Conservation (phyloP, 176 grass and related monocot species). For the sorghum (Sorghum bicolor) region Sorghum_bicolor_NCBIv3 NC_012872.2:62737501-62738000, state of each 20-base stretch:
- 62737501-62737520: not conserved
- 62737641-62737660: constrained; percentile 95
- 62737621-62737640: constrained; percentile 89
- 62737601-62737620: constrained; percentile 79
- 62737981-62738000: constrained; percentile 99
- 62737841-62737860: constrained; percentile 91
- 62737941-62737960: not conserved
- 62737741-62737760: not conserved
- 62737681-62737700: constrained; percentile 75
- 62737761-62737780: not conserved
- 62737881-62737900: constrained; percentile 27
- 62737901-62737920: constrained; percentile 18
- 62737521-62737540: not conserved
- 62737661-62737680: constrained; percentile 91
- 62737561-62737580: constrained; percentile 77
- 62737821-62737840: constrained; percentile 96
- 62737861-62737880: constrained; percentile 91
- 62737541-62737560: constrained; percentile 8
- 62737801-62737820: constrained; percentile 90
- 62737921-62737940: not conserved
- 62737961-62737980: constrained; percentile 11
- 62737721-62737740: constrained; percentile 33
- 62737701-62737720: constrained; percentile 37
- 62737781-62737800: not conserved
- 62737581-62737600: constrained; percentile 61